These are phyloP conservation scores for Athelia sp. DNA, from an alignment of 1,284 basidiomycete species.

Conservation along the genomic window DNA sequence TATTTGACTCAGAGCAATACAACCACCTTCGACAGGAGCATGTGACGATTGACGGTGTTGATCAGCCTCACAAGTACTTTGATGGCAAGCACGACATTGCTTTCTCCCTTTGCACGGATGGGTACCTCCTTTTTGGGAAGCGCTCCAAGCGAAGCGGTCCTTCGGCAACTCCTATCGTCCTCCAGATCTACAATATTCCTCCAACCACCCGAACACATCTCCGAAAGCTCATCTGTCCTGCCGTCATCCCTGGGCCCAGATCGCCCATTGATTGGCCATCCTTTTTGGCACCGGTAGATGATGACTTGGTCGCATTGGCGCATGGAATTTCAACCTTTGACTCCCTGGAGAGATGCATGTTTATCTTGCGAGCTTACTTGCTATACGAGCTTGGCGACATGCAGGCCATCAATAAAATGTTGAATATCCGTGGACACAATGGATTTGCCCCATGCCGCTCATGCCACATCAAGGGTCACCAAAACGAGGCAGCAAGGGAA, in stretches of 20 bases:
- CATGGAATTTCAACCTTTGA: constrained; percentile 22
- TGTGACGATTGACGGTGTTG: constrained; percentile 18
- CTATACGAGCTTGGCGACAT: constrained; percentile 25
- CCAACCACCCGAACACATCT: constrained; percentile 20
- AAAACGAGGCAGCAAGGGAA: constrained; percentile 2
- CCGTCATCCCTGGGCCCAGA: constrained; percentile 30
- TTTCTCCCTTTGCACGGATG: constrained; percentile 22
- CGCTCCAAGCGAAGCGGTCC: constrained; percentile 12
- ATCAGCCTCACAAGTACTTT: constrained; percentile 20
- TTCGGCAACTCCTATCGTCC: constrained; percentile 21
- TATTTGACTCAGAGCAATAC: constrained; percentile 28
- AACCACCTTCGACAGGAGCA: constrained; percentile 8
- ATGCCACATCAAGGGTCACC: constrained; percentile 23
- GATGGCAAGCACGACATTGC: constrained; percentile 23
- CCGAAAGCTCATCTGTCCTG: constrained; percentile 21
- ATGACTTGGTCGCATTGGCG: constrained; percentile 23
- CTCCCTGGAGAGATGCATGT: constrained; percentile 8
- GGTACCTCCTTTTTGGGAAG: constrained; percentile 21
- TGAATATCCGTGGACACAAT: constrained; percentile 27
- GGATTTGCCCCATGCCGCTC: constrained; percentile 21
- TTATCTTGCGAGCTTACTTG: constrained; percentile 21
- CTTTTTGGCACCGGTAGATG: constrained; percentile 22
- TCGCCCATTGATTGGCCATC: constrained; percentile 24
- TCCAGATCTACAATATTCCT: constrained; percentile 26
- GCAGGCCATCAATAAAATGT: constrained; percentile 20